Base-by-base conservation (phyloP, 1,284 basidiomycete genomes). In the Mycosarcoma maydis region DNA sequence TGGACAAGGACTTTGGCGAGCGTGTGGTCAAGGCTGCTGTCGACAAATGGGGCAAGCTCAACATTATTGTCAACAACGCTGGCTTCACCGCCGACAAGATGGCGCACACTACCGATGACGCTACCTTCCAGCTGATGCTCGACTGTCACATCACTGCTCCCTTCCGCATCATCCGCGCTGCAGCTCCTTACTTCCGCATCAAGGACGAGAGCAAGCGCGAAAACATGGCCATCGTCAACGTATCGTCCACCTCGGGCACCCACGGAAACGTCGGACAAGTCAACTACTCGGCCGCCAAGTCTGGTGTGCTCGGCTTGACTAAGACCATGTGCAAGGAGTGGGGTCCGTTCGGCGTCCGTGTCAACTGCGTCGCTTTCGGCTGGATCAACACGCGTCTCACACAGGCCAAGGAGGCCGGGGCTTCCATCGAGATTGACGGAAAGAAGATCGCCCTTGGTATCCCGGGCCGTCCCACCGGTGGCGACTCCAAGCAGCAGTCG, bases 241-340 rank as follows among this genome's bases (percentile, higher is more conserved):
- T 72, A 40, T 57, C 67, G 4, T 73, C 71, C 38, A 75, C 60
- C 32, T 70, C 67, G 22, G 72, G 76, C 30, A 66, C 62, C 9
- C 75, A 78, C 59, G 76, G 76, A 42, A 78, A 78, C 55, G 88
- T 91, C 48, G 92, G 92, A 3, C 92, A 92, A 82, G 88, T 86
- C 32, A 93, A 93, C 84, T 93, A 92, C 76, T 65, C 74, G 23
- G 72, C 67, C 26, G 75, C 73, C 41, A 78, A 78, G 52, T 44
- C 75, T 3, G 73, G 55, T 36, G 72, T 76, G 4, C 23, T 60
- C 3, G 91, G 91, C 27, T 83, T 92, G 52, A 90, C 90, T 34
- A 92, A 92, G 85, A 92, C 91, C 14, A 88, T 91, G 70, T 88
- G 89, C 55, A 93, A 92, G 82, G 91, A 93, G 81, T 93, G 91